phyloP scores from a whole-genome alignment of 495 filamentous ascomycete genomes.

The Penicillium coffeae region DNA sequence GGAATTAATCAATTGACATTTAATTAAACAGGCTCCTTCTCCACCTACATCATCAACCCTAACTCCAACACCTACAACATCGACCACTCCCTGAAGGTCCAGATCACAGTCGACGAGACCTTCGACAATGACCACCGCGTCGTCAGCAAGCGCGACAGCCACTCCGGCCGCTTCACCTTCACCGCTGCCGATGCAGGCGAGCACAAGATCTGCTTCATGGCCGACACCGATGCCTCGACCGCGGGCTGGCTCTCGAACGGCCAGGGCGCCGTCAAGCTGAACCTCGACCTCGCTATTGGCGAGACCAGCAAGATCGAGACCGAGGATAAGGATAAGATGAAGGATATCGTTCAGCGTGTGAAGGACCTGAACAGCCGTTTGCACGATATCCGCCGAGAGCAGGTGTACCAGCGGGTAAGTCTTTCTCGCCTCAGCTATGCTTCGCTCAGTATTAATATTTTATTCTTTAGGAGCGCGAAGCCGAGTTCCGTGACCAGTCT shows the following conservation, averaged over 20 bases:
- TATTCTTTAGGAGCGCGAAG: conserved; percentile 82
- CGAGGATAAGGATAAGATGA: conserved; percentile 88
- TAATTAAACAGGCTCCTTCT: conserved; percentile 65
- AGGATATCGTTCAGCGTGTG: conserved; percentile 85
- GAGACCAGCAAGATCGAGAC: conserved; percentile 94
- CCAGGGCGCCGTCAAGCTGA: conserved; percentile 73
- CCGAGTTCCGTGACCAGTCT: conserved; percentile 96
- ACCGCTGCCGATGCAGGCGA: conserved; percentile 88
- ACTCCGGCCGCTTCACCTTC: conserved; percentile 90
- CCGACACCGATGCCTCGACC: conserved; percentile 58
- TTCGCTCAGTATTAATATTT: too few relatives aligned
- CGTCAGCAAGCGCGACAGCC: conserved; percentile 74
- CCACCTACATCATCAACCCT: conserved; percentile 73
- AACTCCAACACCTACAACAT: conserved; percentile 56
- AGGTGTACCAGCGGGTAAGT: conserved; percentile 92
- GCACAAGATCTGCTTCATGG: conserved; percentile 91
- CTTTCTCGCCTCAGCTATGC: neutral
- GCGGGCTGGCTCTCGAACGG: conserved; percentile 67
- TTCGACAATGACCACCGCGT: conserved; percentile 99
- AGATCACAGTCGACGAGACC: conserved; percentile 90
- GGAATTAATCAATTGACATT: neutral
- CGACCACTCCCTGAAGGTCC: conserved; percentile 71
- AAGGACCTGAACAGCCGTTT: conserved; percentile 84
- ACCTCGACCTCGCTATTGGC: conserved; percentile 89
- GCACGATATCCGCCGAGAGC: conserved; percentile 87